Conservation (phyloP, 2,329 filamentous ascomycete genomes). For the Botrytis galanthina region DNA sequence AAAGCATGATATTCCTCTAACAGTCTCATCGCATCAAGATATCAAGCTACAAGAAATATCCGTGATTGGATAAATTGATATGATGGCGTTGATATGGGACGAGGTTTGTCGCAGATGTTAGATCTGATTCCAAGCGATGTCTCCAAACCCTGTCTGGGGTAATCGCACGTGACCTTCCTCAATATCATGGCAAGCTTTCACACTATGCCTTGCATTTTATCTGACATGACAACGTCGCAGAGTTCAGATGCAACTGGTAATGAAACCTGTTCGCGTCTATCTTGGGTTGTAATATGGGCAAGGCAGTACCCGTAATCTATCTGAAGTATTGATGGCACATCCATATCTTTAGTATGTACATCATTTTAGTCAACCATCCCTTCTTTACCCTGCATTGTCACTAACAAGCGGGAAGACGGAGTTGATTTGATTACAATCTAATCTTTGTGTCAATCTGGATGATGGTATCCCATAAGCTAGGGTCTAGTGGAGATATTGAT, state of each 20-base stretch:
- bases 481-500: too few species aligned
- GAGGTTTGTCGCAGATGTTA: constrained; percentile 10
- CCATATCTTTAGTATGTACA: not conserved
- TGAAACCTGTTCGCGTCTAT: not conserved
- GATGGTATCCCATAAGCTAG: too few species aligned
- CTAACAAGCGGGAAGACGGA: too few species aligned
- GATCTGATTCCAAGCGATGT: constrained; percentile 18
- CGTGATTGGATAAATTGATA: not conserved
- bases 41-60: not conserved
- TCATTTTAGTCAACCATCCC: not conserved
- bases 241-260: not conserved
- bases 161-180: not conserved
- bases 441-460: too few species aligned
- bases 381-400: not conserved
- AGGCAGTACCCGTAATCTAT: not conserved
- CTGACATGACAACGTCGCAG: not conserved
- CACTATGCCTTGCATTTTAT: not conserved
- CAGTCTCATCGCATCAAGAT: not conserved
- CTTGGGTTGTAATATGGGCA: not conserved
- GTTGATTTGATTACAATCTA: too few species aligned
- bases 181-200: too few species aligned
- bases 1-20: not conserved
- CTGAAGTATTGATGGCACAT: not conserved
- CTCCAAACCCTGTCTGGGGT: constrained; percentile 14
- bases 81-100: constrained; percentile 10